Percentiles rank a stretch among this genome's conserved stretches.
phyloP scores from a whole-genome alignment of 2,329 filamentous ascomycete genomes.

The Fusarium tjaetaba region DNA sequence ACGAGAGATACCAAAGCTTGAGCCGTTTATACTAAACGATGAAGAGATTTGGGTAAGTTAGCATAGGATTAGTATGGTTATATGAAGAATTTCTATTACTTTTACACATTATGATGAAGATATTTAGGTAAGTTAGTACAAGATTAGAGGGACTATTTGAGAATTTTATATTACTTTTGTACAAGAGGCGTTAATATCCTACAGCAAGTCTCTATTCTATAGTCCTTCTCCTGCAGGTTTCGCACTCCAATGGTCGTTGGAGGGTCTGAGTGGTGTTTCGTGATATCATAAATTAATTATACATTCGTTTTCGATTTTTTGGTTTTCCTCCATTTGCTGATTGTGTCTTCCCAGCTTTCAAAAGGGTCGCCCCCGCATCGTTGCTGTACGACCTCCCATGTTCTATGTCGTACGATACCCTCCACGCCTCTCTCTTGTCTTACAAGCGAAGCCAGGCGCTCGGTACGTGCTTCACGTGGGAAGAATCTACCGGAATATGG shows the following conservation, averaged over 20 bases:
- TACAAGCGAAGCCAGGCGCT: constrained; percentile 77
- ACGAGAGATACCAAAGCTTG: not conserved
- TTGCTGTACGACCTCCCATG: constrained; percentile 81
- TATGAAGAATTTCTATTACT: not conserved
- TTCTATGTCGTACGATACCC: constrained; percentile 80
- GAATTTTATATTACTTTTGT: not conserved
- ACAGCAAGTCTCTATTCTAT: not conserved
- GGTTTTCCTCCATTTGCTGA: constrained; percentile 68
- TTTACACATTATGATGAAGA: not conserved
- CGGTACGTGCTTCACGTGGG: constrained; percentile 80
- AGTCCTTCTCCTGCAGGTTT: constrained; percentile 12
- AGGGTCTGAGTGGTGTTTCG: not conserved
- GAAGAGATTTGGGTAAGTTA: not conserved
- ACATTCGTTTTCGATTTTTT: constrained; percentile 25
- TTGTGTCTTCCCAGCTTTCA: constrained; percentile 71
- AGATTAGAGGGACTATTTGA: not conserved
- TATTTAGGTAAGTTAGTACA: not conserved
- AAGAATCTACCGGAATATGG: constrained; percentile 90
- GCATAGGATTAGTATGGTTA: not conserved
- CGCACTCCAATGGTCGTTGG: constrained; percentile 11
- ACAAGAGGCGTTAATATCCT: not conserved
- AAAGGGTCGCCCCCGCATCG: constrained; percentile 72
- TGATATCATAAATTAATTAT: not conserved
- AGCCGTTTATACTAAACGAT: not conserved
- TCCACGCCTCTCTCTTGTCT: constrained; percentile 82